phyloP scores from a whole-genome alignment of 495 filamentous ascomycete genomes.

The Tuber calosporum region DNA sequence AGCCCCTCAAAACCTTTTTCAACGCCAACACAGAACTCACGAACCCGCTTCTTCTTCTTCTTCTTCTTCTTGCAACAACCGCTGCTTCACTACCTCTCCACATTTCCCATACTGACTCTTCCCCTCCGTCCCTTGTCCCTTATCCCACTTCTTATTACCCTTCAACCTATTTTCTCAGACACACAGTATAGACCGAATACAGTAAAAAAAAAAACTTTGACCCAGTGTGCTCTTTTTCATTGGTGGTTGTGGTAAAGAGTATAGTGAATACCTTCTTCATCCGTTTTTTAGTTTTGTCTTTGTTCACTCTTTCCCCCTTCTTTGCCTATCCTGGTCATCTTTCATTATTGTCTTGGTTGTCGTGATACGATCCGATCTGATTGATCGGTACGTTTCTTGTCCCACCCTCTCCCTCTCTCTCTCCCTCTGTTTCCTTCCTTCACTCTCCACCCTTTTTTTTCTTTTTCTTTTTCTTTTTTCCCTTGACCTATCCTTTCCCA shows the following conservation, averaged over 20 bases:
- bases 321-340: not conserved
- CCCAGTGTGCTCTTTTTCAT: not conserved
- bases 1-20: constrained; percentile 8
- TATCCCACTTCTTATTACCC: not conserved
- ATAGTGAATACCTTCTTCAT: not conserved
- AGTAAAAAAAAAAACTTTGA: not conserved
- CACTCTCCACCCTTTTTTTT: constrained; percentile 31
- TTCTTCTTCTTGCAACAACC: constrained; percentile 5
- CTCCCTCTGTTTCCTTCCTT: constrained; percentile 18
- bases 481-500: constrained; percentile 16
- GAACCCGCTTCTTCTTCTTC: not conserved
- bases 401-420: constrained; percentile 15
- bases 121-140: not conserved
- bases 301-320: not conserved
- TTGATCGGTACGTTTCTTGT: constrained; percentile 15
- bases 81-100: constrained; percentile 3
- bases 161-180: not conserved
- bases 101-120: constrained; percentile 5
- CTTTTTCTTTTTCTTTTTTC: constrained; percentile 40
- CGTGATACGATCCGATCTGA: constrained; percentile 33
- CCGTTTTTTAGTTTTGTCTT: not conserved
- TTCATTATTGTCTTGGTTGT: constrained; percentile 4
- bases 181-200: not conserved
- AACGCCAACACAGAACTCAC: constrained; percentile 10
- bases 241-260: not conserved